phyloP scores from a whole-genome alignment of 2,329 filamentous ascomycete species.

The Sclerotinia sclerotiorum region DNA sequence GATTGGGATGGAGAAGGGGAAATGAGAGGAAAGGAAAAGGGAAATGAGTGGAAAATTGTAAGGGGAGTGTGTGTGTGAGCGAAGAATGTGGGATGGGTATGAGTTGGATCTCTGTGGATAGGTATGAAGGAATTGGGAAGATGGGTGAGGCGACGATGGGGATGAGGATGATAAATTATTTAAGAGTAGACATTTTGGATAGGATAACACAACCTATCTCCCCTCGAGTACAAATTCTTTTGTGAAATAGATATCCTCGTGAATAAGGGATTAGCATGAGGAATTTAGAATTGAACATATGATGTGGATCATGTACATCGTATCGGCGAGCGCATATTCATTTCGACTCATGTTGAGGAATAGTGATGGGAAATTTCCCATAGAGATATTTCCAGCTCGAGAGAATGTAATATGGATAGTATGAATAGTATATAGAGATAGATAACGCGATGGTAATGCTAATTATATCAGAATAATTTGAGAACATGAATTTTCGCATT shows the following conservation, averaged over 20 bases:
- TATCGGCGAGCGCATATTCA: not conserved
- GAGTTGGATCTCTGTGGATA: too few relatives aligned
- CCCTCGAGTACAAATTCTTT: too few relatives aligned
- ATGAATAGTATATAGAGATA: not conserved
- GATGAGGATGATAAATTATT: too few relatives aligned
- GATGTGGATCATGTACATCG: not conserved
- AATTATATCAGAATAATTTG: not conserved
- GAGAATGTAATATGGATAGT: not conserved
- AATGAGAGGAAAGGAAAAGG: not conserved
- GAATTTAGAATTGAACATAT: not conserved
- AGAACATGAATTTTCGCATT: not conserved
- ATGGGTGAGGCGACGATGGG: too few relatives aligned
- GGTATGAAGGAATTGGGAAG: too few relatives aligned
- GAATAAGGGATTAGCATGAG: too few relatives aligned
- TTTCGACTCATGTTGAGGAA: conserved; percentile 17
- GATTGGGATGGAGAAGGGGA: not conserved
- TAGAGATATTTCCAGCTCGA: not conserved
- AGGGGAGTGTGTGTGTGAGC: not conserved
- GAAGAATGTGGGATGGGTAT: not conserved
- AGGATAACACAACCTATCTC: too few relatives aligned
- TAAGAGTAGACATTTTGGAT: too few relatives aligned
- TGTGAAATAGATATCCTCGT: too few relatives aligned
- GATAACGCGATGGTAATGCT: not conserved
- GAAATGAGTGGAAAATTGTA: not conserved
- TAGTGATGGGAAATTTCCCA: not conserved